These are phyloP conservation scores for Camellia lanceoleosa DNA, from an alignment of 148 eudicot species.

Conservation along the genomic window DNA sequence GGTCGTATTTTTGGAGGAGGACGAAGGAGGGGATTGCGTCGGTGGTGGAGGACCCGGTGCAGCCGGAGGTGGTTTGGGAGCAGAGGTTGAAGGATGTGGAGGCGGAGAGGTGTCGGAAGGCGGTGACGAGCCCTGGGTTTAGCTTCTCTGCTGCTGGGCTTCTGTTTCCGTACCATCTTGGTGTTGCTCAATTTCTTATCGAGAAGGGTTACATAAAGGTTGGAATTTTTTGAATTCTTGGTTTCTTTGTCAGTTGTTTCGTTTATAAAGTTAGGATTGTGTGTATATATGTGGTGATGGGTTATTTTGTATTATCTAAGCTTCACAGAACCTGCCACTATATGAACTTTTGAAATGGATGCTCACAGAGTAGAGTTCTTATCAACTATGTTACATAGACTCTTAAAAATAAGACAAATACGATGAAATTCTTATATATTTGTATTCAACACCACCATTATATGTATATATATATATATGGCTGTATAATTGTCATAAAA, in stretches of 20 bases:
- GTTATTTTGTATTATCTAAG: not conserved
- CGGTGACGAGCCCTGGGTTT: conserved; percentile 78
- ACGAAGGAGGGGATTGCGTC: conserved; percentile 43
- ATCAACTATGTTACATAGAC: no score
- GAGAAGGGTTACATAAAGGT: conserved; percentile 94
- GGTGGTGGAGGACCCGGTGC: conserved; percentile 60
- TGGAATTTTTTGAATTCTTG: not conserved
- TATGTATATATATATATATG: no score
- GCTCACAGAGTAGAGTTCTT: no score
- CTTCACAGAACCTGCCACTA: not conserved
- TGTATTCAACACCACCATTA: no score
- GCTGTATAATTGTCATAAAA: no score
- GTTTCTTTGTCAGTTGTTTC: not conserved
- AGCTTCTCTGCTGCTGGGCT: conserved; percentile 98
- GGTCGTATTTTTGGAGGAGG: conserved; percentile 26
- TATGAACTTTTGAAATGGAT: no score
- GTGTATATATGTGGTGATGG: not conserved
- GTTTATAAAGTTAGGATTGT: not conserved
- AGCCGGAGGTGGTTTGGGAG: conserved; percentile 86
- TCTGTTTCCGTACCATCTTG: conserved; percentile 97
- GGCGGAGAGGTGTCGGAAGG: conserved; percentile 57
- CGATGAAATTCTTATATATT: no score
- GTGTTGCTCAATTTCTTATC: conserved; percentile 74
- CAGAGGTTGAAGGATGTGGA: conserved; percentile 81
- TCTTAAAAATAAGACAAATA: no score